Percentiles rank a stretch among this genome's conserved stretches.
phyloP scores from a whole-genome alignment of 2,329 filamentous ascomycete species.

The Aureobasidium sp. region DNA sequence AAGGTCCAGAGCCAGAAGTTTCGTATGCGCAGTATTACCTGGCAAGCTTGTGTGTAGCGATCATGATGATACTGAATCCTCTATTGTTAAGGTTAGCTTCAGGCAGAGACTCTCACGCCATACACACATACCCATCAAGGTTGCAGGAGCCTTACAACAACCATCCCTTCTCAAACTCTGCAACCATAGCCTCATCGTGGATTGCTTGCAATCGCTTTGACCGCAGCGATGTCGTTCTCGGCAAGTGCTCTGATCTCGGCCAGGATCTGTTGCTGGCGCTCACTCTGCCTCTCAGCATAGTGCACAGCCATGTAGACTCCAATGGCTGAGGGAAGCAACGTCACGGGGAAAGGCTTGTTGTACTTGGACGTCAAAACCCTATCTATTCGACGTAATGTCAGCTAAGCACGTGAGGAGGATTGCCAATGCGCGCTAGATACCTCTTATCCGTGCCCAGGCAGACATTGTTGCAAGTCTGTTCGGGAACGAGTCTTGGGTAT shows the following conservation, averaged over 20 bases:
- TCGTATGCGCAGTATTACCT: neutral
- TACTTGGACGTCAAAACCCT: slow-evolving; percentile 24
- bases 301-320: slow-evolving; percentile 23
- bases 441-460: slow-evolving; percentile 7
- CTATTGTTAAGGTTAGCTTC: neutral
- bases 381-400: slow-evolving; percentile 14
- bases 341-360: slow-evolving; percentile 26
- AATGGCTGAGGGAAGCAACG: slow-evolving; percentile 23
- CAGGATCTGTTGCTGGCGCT: slow-evolving; percentile 22
- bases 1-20: no score
- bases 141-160: neutral
- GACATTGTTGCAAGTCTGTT: neutral
- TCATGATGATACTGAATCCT: neutral
- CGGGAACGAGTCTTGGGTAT: neutral
- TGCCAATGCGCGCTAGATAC: neutral
- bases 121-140: neutral
- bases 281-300: slow-evolving; percentile 23
- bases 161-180: neutral
- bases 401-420: neutral
- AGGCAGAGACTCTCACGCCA: neutral
- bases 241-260: slow-evolving; percentile 21
- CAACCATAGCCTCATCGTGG: neutral
- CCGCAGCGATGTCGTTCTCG: slow-evolving; percentile 13
- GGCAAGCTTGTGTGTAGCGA: neutral
- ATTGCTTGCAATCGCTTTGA: slow-evolving; percentile 8